Evolutionary conservation across 2,329 filamentous ascomycete genomes (phyloP).

Genomic region (Diaporthe sp.): DNA sequence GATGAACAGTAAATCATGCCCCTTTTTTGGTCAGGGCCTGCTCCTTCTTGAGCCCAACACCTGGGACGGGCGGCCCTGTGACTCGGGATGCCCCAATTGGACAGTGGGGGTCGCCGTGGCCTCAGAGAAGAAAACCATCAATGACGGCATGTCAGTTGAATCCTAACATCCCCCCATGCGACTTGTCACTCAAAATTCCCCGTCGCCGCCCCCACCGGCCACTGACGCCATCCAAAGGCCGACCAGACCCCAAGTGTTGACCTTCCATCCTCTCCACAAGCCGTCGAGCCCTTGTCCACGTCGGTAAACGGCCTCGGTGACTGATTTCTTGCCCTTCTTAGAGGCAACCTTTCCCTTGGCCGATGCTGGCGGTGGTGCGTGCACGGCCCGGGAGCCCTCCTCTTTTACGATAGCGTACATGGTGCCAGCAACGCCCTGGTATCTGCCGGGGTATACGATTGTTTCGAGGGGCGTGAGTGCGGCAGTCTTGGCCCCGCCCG

Average conservation of each 20-base stretch:
- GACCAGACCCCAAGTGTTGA: conserved; percentile 81
- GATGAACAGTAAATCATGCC: neutral
- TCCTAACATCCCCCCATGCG: neutral
- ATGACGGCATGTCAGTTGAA: neutral
- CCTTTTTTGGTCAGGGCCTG: neutral
- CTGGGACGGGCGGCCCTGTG: too few species aligned
- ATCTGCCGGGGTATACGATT: conserved; percentile 82
- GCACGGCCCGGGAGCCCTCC: conserved; percentile 74
- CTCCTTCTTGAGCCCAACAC: neutral
- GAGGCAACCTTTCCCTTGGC: conserved; percentile 42
- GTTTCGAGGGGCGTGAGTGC: conserved; percentile 65
- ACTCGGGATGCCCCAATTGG: neutral
- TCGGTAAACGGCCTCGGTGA: conserved; percentile 56
- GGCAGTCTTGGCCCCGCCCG: conserved; percentile 36
- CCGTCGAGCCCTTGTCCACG: conserved; percentile 77
- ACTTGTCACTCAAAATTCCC: conserved; percentile 59
- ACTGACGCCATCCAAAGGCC: conserved; percentile 79
- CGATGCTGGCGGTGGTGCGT: conserved; percentile 45
- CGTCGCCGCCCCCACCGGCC: conserved; percentile 69
- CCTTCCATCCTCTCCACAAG: conserved; percentile 79
- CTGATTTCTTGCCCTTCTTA: conserved; percentile 46
- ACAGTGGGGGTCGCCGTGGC: neutral
- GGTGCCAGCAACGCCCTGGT: conserved; percentile 88
- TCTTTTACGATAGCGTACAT: conserved; percentile 88
- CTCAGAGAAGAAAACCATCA: neutral